Percentiles rank a stretch among this genome's conserved stretches.
Evolutionary conservation across 2,329 filamentous ascomycete species (phyloP).

Genomic region (Colletotrichum tabaci): DNA sequence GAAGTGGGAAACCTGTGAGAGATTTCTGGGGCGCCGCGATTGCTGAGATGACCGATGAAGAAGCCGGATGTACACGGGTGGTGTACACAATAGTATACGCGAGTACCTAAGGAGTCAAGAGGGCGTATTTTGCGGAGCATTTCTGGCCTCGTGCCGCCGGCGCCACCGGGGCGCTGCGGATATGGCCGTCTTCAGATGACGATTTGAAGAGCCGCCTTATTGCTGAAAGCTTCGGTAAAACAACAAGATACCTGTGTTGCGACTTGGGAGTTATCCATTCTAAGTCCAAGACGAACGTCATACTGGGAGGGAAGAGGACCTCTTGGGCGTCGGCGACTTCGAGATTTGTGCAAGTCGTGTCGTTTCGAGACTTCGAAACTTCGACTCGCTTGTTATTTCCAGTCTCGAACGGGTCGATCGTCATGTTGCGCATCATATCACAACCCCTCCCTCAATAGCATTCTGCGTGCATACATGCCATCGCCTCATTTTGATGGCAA

Average conservation of each 20-base stretch:
- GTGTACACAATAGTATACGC: neutral
- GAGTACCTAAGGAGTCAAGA: too few species aligned
- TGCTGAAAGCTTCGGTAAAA: neutral
- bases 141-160: neutral
- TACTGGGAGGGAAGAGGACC: neutral
- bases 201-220: neutral
- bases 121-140: neutral
- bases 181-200: constrained; percentile 1
- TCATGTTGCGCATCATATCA: constrained; percentile 18
- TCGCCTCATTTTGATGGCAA: constrained; percentile 25
- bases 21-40: constrained; percentile 13
- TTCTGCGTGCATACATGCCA: constrained; percentile 21
- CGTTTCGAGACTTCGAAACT: neutral
- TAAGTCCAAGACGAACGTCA: neutral
- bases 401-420: neutral
- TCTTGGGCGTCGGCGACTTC: neutral
- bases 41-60: constrained; percentile 7
- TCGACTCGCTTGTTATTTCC: neutral
- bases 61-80: neutral
- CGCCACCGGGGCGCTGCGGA: constrained; percentile 7
- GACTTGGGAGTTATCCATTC: neutral
- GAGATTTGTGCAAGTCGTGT: neutral
- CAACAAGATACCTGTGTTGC: neutral
- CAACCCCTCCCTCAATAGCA: constrained; percentile 24
- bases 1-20: constrained; percentile 39